These are phyloP conservation scores for Lichtheimia hyalospora DNA, from an alignment of 371 early-diverging fungal species.

Conservation along the genomic window DNA sequence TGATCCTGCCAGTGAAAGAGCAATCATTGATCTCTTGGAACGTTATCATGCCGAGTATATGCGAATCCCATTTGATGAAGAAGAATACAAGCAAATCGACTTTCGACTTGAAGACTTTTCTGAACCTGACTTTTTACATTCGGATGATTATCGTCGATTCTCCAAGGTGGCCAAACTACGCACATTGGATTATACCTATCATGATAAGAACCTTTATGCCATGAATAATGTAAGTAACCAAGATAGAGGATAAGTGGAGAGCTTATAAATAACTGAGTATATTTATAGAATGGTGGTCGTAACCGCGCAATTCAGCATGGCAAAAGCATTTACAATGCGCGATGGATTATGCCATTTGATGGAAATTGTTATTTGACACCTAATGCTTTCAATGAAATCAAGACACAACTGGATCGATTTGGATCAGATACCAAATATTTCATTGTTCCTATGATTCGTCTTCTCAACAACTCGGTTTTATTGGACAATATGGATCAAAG, in stretches of 20 bases:
- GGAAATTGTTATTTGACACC: constrained; percentile 68
- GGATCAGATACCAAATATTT: constrained; percentile 61
- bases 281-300: constrained; percentile 65
- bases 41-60: constrained; percentile 59
- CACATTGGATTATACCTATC: constrained; percentile 66
- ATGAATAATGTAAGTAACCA: constrained; percentile 69
- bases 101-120: constrained; percentile 68
- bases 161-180: constrained; percentile 64
- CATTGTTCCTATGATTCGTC: constrained; percentile 69
- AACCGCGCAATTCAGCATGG: constrained; percentile 65
- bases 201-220: constrained; percentile 70
- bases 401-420: constrained; percentile 45
- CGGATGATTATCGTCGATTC: constrained; percentile 61
- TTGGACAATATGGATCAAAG: constrained; percentile 53
- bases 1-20: constrained; percentile 56
- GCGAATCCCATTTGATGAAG: constrained; percentile 58
- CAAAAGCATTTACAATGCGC: constrained; percentile 49
- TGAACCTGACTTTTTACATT: constrained; percentile 65
- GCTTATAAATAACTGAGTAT: not conserved
- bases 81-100: constrained; percentile 61
- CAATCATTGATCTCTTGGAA: constrained; percentile 58
- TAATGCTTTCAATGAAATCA: constrained; percentile 63
- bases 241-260: not conserved
- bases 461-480: constrained; percentile 61
- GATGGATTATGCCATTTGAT: constrained; percentile 74